These are phyloP conservation scores for Dictyostelium intermedium DNA, from an alignment of 78 protist species.

Conservation along the genomic window DNA sequence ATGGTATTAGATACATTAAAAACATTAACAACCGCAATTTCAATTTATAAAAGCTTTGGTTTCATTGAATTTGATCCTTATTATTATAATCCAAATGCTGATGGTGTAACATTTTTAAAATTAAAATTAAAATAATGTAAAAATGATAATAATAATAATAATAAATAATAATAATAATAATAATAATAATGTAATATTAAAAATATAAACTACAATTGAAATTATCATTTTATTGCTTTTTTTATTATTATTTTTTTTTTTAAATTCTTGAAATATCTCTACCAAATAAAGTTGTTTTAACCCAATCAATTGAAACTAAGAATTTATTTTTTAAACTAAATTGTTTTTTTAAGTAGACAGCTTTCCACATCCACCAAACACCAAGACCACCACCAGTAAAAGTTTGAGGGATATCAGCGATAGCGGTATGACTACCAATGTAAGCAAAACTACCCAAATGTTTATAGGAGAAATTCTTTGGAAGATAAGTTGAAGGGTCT, in stretches of 20 bases:
- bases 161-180: background rate
- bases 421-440: slow-evolving; percentile 51
- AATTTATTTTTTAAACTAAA: slow-evolving; percentile 40
- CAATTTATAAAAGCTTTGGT: background rate
- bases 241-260: background rate
- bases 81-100: background rate
- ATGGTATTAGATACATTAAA: background rate
- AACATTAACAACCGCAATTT: background rate
- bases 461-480: slow-evolving; percentile 46
- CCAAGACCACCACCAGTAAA: slow-evolving; percentile 64
- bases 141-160: background rate
- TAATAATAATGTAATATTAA: background rate
- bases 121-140: background rate
- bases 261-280: slow-evolving; percentile 49
- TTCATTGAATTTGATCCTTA: background rate
- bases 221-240: background rate
- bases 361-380: slow-evolving; percentile 74
- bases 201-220: background rate
- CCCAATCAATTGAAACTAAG: slow-evolving; percentile 46
- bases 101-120: background rate
- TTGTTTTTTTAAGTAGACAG: slow-evolving; percentile 58
- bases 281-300: slow-evolving; percentile 57
- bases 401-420: slow-evolving; percentile 56
- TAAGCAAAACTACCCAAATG: slow-evolving; percentile 79
- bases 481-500: background rate